Percentiles rank a stretch among this genome's conserved stretches.
Conservation (phyloP, 1,284 basidiomycete species). For the Leccinum holopus region DNA sequence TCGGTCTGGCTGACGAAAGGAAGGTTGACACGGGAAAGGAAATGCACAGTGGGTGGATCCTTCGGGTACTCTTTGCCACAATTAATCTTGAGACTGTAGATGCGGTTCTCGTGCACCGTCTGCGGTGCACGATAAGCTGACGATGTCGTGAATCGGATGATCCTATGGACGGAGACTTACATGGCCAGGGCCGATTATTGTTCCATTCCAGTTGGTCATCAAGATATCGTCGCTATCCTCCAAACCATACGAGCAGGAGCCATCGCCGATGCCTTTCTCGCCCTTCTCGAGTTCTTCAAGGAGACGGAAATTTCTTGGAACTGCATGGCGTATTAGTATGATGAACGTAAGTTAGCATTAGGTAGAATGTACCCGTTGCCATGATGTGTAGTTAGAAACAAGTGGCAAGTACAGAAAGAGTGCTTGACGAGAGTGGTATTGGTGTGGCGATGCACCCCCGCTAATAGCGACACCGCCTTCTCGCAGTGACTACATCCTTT, state of each 20-base stretch:
- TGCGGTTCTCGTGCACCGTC: conserved; percentile 98
- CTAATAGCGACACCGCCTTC: conserved; percentile 29
- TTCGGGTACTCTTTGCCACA: conserved; percentile 88
- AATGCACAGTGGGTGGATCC: conserved; percentile 73
- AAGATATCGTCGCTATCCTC: conserved; percentile 91
- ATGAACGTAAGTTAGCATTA: background rate
- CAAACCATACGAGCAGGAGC: conserved; percentile 93
- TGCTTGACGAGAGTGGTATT: background rate
- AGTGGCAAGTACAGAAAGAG: conserved; percentile 3
- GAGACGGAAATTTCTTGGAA: conserved; percentile 94
- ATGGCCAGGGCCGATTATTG: conserved; percentile 97
- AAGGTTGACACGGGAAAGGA: conserved; percentile 91
- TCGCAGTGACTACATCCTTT: conserved; percentile 23
- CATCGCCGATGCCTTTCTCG: conserved; percentile 99
- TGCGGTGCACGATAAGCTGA: conserved; percentile 36
- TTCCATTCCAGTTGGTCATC: conserved; percentile 99
- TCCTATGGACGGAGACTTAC: conserved; percentile 45
- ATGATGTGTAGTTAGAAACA: conserved; percentile 37
- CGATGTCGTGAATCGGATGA: conserved; percentile 22
- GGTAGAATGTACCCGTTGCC: conserved; percentile 55
- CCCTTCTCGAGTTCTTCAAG: conserved; percentile 99
- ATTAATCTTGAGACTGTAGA: conserved; percentile 92
- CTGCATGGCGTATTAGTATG: conserved; percentile 42
- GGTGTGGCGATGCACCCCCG: conserved; percentile 14
- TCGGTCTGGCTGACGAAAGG: conserved; percentile 82